Evolutionary conservation across 208 protist species (phyloP).

Genomic region (Novymonas esmeraldas): DNA sequence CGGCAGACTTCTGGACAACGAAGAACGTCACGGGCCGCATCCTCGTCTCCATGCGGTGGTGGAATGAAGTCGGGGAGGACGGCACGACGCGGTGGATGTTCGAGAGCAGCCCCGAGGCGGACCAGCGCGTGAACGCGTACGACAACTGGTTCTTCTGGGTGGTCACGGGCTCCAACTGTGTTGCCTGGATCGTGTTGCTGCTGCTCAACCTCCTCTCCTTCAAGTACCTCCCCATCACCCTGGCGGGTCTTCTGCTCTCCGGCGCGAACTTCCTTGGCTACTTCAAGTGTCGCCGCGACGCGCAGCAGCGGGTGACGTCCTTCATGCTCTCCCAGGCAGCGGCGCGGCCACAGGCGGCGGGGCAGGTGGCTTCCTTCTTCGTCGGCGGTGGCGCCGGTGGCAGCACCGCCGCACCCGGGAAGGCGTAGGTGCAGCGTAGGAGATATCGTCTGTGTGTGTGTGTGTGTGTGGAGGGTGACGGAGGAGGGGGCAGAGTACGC

Average conservation of each 20-base stretch:
- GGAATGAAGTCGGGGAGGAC: conserved; percentile 95
- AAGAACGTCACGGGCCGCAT: conserved; percentile 96
- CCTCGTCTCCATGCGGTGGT: conserved; percentile 94
- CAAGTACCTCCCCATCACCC: conserved; percentile 59
- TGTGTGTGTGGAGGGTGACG: background rate
- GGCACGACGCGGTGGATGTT: conserved; percentile 94
- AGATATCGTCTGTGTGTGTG: too few species aligned
- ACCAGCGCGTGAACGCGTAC: conserved; percentile 71
- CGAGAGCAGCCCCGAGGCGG: conserved; percentile 82
- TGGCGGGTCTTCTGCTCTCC: conserved; percentile 59
- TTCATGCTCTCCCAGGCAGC: conserved; percentile 67
- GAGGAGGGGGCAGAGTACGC: background rate
- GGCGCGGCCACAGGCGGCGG: conserved; percentile 46
- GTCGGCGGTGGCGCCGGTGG: conserved; percentile 8
- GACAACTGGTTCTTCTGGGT: conserved; percentile 90
- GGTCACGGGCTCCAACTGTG: conserved; percentile 46
- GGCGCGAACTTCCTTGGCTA: conserved; percentile 83
- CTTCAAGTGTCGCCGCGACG: conserved; percentile 84
- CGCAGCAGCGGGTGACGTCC: conserved; percentile 54
- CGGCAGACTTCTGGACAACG: conserved; percentile 95
- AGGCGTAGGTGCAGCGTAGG: background rate
- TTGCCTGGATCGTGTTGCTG: conserved; percentile 60
- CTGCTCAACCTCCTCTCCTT: conserved; percentile 81
- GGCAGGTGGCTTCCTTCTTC: conserved; percentile 42
- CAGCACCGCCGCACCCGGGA: background rate